Evolutionary conservation across 192 early-diverging fungal genomes (phyloP), one percentile per base, ranked within the genome.

Genomic region (Coemansia sp.): DNA sequence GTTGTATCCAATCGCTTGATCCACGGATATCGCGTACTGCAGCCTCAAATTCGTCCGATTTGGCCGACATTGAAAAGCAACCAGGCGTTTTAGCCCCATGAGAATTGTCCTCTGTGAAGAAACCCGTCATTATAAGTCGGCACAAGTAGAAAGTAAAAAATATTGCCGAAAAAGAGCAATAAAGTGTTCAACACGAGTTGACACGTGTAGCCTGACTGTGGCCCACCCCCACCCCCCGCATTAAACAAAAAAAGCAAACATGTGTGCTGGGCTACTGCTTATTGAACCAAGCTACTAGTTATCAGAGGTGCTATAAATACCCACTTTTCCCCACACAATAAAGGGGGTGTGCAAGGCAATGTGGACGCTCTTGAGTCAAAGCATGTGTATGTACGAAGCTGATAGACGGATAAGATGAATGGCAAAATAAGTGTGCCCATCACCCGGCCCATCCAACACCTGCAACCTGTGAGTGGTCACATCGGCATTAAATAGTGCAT

Each of bases 1-100:
- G 41, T 9, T 62, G 44, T 20, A 78, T 60, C 76, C 76, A 78
- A 49, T 32, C 59, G 29, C 60, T 41, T 12, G 68, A 69, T 9
- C 24, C 34, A 11, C 76, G 67, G 3, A 78, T 78, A 34, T 65
- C 68, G 40, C 37, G 16, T 0, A 67, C 64, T 4, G 55, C 20
- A 3, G 61, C 50, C 37, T 78, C 70, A 13, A 78, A 30, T 3
- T 62, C 45, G 8, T 53, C 39, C 10, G 68, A 30, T 4, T 4
- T n/a, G 15, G 16, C 6, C 30, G 29, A 58, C 32, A 15, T 18
- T 2, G 55, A 30, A 30, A 16, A 34, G 55, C 55, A 0, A 34
- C 15, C 30, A 35, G 13, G 30, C 7, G 2, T 13, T 24, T 1
- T 34, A n/a, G 55, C 3, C 13, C 13, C 55, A 13, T 16, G 11